Evolutionary conservation across 768 basidiomycete species (phyloP), one percentile per base, ranked within the genome.

Genomic region (Calocera cornea): DNA sequence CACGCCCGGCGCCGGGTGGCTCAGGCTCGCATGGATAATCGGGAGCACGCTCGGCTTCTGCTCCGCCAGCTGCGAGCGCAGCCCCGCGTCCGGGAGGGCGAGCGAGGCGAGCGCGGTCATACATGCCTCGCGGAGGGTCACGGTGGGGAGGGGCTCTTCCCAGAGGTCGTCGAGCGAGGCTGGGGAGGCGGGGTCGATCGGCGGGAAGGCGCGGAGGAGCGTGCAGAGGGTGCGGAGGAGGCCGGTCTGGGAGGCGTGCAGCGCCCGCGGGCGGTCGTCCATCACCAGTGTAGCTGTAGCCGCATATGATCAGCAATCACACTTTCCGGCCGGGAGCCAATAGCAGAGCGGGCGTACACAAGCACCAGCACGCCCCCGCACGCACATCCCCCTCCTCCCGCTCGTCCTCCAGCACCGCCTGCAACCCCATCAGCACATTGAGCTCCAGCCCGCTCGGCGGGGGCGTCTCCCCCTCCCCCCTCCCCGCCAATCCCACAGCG

Each of bases 81-180:
- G 84, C 41, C 89, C 84, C 70, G 88, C 87, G 70, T 86, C 83
- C 68, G 85, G 87, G 7, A 94, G 81, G 0, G 87, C 78, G 19
- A 95, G 82, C 0, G 89, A 79, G 0, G 91, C 89, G 27, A 91
- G 80, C 0, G 87, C 80, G 2, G 86, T 86, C n/a, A 97, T 0
- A 84, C 82, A 12, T 87, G 90, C 88, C 92, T 60, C 54, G 24
- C 54, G 54, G 11, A 60, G 54, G 54, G 2, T 5, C 7, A 60
- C 5, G 27, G 19, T 2, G 54, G 54, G 31, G 31, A 33, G 54
- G 31, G 54, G 31, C 31, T 60, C 54, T 60, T 60, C 54, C 27
- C 31, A 60, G 7, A 60, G 54, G 14, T 60, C 54, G 54, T 60
- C 54, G 27, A 60, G 31, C 44, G 44, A 47, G 24, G 54, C 2